Evolutionary conservation across 495 filamentous ascomycete genomes (phyloP).

Genomic region (Annulohypoxylon moriforme): DNA sequence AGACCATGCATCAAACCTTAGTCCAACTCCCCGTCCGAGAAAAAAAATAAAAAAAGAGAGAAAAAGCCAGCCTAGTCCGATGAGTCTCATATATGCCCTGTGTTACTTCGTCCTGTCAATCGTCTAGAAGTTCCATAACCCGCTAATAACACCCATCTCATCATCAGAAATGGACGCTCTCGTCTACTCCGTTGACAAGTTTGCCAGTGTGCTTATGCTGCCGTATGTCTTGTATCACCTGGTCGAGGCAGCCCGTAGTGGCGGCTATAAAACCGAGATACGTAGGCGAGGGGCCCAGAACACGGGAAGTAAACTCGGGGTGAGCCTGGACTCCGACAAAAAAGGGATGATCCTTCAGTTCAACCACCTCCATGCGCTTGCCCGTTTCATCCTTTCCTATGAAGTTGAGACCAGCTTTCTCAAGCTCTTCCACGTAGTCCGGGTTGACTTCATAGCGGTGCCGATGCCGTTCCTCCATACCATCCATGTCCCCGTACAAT

Average conservation of each 20-base stretch:
- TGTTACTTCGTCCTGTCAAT: background rate
- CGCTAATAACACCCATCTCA: background rate
- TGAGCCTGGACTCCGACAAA: conserved; percentile 92
- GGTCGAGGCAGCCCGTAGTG: conserved; percentile 69
- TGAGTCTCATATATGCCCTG: background rate
- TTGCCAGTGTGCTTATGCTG: conserved; percentile 16
- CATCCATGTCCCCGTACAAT: conserved; percentile 71
- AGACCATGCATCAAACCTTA: background rate
- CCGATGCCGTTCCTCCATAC: conserved; percentile 74
- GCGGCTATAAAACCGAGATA: conserved; percentile 91
- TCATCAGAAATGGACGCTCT: conserved; percentile 28
- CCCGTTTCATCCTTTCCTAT: conserved; percentile 85
- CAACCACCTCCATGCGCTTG: conserved; percentile 90
- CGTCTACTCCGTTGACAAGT: conserved; percentile 19
- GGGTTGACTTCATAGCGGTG: conserved; percentile 85
- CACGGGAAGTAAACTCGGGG: conserved; percentile 81
- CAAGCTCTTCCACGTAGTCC: conserved; percentile 67
- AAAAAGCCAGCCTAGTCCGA: background rate
- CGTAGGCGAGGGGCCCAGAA: conserved; percentile 77
- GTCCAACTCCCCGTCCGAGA: background rate
- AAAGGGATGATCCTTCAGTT: conserved; percentile 89
- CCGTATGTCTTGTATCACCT: conserved; percentile 46
- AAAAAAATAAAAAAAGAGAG: too few relatives aligned
- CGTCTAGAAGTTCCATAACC: background rate
- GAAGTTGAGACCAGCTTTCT: conserved; percentile 69